A percentile compares a stretch with the other conserved stretches of the same genome.
Evolutionary conservation across 345 rosid genomes (phyloP).

Genomic region (Dipteronia sinensis): DNA sequence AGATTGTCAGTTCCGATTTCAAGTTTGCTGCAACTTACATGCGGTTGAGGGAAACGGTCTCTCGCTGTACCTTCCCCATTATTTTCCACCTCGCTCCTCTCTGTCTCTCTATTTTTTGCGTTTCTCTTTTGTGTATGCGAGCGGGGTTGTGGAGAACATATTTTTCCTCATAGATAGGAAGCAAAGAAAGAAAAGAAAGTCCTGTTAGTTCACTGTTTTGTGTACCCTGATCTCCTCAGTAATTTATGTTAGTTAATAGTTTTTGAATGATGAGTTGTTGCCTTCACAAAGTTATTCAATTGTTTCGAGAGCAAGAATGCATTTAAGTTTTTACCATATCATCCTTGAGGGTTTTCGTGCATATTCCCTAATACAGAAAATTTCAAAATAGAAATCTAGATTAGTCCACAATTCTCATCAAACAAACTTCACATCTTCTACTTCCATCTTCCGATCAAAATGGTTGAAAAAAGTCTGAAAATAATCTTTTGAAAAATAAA

Average conservation of each 20-base stretch:
- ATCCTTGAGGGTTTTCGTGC: background rate
- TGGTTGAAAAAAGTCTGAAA: no score
- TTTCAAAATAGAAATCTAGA: no score
- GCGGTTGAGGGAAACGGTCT: constrained; percentile 9
- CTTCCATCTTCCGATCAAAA: no score
- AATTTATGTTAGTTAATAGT: background rate
- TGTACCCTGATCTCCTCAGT: background rate
- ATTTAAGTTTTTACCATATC: background rate
- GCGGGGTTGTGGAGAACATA: background rate
- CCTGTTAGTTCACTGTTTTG: background rate
- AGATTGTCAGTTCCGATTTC: constrained; percentile 42
- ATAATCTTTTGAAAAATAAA: no score
- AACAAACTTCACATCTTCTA: no score
- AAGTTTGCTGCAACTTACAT: constrained; percentile 18
- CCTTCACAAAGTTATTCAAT: background rate
- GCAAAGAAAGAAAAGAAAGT: background rate
- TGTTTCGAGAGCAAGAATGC: background rate
- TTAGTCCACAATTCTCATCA: no score
- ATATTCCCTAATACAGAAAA: no score
- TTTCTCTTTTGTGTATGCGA: background rate
- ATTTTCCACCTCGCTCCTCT: background rate
- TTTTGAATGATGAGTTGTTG: background rate
- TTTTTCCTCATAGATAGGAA: background rate
- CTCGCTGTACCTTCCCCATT: background rate
- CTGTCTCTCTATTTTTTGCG: background rate